Conservation (phyloP, 2,329 filamentous ascomycete genomes). For the Fusarium odoratissimum region DNA sequence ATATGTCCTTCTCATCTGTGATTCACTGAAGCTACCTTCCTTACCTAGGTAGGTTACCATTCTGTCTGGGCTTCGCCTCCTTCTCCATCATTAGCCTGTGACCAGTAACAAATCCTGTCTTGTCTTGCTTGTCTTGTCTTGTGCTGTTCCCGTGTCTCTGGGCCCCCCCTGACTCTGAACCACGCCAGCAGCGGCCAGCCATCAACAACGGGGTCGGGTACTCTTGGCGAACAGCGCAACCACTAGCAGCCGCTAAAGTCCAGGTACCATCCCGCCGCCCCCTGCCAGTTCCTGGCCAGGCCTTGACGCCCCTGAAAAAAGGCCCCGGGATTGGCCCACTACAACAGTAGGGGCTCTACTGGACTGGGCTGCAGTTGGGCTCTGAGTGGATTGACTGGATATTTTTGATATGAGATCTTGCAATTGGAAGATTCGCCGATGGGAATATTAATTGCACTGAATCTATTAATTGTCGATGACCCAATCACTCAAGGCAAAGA, state of each 20-base stretch:
- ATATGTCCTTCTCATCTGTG: neutral
- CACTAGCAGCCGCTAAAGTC: slow-evolving; percentile 38
- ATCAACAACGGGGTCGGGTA: slow-evolving; percentile 26
- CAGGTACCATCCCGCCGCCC: slow-evolving; percentile 35
- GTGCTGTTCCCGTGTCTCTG: slow-evolving; percentile 24
- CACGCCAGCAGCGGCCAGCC: slow-evolving; percentile 21
- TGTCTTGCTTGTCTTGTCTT: neutral
- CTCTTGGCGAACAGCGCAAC: slow-evolving; percentile 28
- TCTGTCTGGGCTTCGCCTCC: slow-evolving; percentile 26
- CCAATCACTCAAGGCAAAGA: slow-evolving; percentile 7
- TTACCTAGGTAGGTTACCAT: slow-evolving; percentile 6
- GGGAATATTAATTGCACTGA: neutral
- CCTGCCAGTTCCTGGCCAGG: slow-evolving; percentile 14
- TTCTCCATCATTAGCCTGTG: slow-evolving; percentile 13
- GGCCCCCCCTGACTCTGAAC: slow-evolving; percentile 34
- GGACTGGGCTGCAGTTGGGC: slow-evolving; percentile 6
- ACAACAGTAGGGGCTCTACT: slow-evolving; percentile 2
- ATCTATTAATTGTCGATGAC: neutral
- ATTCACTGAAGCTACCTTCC: slow-evolving; percentile 7
- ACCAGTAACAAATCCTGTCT: slow-evolving; percentile 4
- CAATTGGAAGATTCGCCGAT: neutral
- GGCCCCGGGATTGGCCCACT: slow-evolving; percentile 10
- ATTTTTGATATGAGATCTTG: slow-evolving; percentile 7
- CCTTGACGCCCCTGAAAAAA: slow-evolving; percentile 20
- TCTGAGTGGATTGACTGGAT: slow-evolving; percentile 4